Conservation (phyloP, 2,329 filamentous ascomycete genomes). For the Fusarium sp. region DNA sequence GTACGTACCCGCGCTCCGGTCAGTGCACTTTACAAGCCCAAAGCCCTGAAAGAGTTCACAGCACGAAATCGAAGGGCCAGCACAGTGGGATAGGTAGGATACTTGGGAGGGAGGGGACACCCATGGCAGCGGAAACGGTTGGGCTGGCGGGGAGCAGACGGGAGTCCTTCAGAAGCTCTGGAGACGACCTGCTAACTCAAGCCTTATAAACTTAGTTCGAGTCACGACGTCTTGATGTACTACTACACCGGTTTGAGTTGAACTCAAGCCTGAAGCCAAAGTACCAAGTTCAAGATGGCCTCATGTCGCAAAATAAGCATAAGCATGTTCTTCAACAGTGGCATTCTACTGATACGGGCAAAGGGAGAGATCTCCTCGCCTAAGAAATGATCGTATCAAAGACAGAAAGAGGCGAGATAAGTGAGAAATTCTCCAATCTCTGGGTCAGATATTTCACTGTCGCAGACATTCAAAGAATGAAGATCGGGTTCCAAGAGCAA, state of each 20-base stretch:
- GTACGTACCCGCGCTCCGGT: conserved; percentile 43
- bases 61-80: conserved; percentile 9
- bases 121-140: conserved; percentile 14
- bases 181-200: conserved; percentile 22
- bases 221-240: conserved; percentile 14
- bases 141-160: conserved; percentile 6
- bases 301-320: conserved; percentile 15
- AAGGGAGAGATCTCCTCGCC: conserved; percentile 31
- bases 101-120: neutral
- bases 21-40: conserved; percentile 30
- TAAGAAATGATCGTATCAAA: conserved; percentile 19
- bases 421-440: conserved; percentile 37
- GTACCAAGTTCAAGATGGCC: conserved; percentile 16
- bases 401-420: conserved; percentile 17
- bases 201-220: conserved; percentile 37
- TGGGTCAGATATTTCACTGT: conserved; percentile 19
- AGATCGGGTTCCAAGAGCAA: conserved; percentile 25
- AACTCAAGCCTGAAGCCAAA: conserved; percentile 1
- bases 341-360: conserved; percentile 6
- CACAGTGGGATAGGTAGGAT: conserved; percentile 3
- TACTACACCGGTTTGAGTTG: conserved; percentile 9
- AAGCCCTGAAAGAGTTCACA: conserved; percentile 20
- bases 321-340: conserved; percentile 16
- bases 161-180: conserved; percentile 14
- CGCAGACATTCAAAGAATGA: conserved; percentile 40